phyloP scores from a whole-genome alignment of 257 asterid species.

The Eustoma russellianum region DNA sequence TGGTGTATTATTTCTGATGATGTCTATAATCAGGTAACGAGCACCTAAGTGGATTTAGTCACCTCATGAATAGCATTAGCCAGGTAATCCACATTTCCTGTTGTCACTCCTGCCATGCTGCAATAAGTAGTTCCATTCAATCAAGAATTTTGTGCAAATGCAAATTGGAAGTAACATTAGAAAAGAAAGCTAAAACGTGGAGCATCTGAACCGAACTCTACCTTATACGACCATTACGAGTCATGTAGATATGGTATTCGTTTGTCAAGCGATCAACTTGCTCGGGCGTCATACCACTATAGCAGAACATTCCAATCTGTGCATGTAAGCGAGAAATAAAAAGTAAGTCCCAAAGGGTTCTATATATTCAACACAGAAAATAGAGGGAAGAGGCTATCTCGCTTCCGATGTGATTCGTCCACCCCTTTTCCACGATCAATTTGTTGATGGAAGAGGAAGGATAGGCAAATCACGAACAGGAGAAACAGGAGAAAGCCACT shows the following conservation, averaged over 20 bases:
- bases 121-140: background rate
- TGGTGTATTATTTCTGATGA: too few species aligned
- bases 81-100: conserved; percentile 84
- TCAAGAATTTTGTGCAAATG: background rate
- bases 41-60: conserved; percentile 51
- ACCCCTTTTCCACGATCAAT: background rate
- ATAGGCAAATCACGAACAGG: background rate
- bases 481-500: background rate
- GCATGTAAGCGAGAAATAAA: background rate
- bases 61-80: conserved; percentile 88
- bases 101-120: conserved; percentile 98
- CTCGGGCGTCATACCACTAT: conserved; percentile 92
- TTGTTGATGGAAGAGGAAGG: background rate
- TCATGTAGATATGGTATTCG: conserved; percentile 84
- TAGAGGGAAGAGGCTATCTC: background rate
- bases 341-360: too few species aligned
- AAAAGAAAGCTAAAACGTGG: background rate
- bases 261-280: conserved; percentile 94
- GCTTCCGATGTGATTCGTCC: background rate
- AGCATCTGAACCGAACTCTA: conserved; percentile 10
- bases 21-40: conserved; percentile 1
- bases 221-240: conserved; percentile 98
- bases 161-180: background rate
- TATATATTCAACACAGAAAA: too few species aligned
- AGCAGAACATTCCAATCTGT: conserved; percentile 99